Conservation (phyloP, 1,284 basidiomycete genomes). For the Thecaphora frezii region DNA sequence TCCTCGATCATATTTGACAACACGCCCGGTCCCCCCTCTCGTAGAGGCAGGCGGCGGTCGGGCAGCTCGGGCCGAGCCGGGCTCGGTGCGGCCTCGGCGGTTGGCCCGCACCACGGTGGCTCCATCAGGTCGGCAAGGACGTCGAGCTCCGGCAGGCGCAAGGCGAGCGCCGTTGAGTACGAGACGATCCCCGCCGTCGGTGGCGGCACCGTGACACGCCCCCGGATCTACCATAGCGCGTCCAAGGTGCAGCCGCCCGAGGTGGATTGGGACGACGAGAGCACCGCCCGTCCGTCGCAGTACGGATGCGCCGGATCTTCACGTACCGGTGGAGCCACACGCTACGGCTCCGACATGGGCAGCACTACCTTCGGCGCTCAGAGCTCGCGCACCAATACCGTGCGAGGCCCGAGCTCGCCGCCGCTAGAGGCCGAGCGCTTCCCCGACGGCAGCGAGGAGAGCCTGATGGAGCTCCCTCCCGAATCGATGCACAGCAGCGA, state of each 20-base stretch:
- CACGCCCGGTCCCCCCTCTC: conserved; percentile 11
- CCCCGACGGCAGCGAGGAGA: conserved; percentile 29
- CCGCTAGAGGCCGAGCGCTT: conserved; percentile 14
- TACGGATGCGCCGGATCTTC: conserved; percentile 29
- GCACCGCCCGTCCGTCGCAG: conserved; percentile 31
- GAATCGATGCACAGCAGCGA: conserved; percentile 37
- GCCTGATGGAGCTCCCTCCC: conserved; percentile 29
- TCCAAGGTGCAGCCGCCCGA: conserved; percentile 64
- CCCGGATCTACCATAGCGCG: conserved; percentile 73
- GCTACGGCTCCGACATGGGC: conserved; percentile 30
- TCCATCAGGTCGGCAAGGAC: not conserved
- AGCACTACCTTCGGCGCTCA: conserved; percentile 27
- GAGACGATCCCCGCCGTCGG: conserved; percentile 76
- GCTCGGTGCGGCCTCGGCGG: not conserved
- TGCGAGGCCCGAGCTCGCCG: conserved; percentile 21
- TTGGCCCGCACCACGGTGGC: conserved; percentile 8
- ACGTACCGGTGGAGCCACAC: conserved; percentile 25
- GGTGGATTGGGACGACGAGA: conserved; percentile 37
- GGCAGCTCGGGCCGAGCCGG: not conserved
- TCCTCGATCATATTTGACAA: conserved; percentile 42
- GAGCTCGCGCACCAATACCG: conserved; percentile 33
- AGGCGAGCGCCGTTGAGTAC: conserved; percentile 56
- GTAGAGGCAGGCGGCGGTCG: conserved; percentile 17
- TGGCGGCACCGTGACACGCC: conserved; percentile 73
- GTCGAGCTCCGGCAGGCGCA: conserved; percentile 9